Evolutionary conservation across 805 yeast genomes (phyloP).

Genomic region (Yarrowia deformans): DNA sequence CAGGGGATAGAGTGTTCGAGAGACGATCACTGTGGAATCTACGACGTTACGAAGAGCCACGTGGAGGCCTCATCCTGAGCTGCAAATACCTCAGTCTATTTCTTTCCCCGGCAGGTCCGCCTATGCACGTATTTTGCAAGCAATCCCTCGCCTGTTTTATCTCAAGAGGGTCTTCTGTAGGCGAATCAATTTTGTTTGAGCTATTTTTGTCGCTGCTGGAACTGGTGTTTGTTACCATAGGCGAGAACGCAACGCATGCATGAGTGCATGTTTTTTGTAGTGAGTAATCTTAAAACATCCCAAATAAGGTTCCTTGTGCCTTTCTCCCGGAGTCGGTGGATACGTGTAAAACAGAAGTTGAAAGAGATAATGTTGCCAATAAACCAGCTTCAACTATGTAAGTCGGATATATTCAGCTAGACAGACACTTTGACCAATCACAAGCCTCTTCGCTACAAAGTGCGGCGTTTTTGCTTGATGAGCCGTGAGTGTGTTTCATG

Average conservation of each 20-base stretch:
- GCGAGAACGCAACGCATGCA: constrained; percentile 7
- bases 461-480: neutral
- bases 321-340: neutral
- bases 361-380: neutral
- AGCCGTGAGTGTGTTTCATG: constrained; percentile 7
- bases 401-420: too few species aligned
- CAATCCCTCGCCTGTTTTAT: neutral
- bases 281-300: neutral
- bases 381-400: too few species aligned
- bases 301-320: neutral
- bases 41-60: neutral
- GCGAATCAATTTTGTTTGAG: neutral
- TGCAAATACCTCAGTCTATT: neutral
- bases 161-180: neutral
- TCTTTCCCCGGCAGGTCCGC: neutral
- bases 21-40: constrained; percentile 20
- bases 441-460: too few species aligned
- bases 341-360: too few species aligned
- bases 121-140: neutral
- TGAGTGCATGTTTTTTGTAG: neutral
- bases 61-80: neutral
- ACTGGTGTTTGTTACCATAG: neutral
- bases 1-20: constrained; percentile 5
- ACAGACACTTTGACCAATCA: too few species aligned
- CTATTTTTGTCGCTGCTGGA: neutral